Evolutionary conservation across 2,329 filamentous ascomycete genomes (phyloP).

Genomic region (Colletotrichum sp.): DNA sequence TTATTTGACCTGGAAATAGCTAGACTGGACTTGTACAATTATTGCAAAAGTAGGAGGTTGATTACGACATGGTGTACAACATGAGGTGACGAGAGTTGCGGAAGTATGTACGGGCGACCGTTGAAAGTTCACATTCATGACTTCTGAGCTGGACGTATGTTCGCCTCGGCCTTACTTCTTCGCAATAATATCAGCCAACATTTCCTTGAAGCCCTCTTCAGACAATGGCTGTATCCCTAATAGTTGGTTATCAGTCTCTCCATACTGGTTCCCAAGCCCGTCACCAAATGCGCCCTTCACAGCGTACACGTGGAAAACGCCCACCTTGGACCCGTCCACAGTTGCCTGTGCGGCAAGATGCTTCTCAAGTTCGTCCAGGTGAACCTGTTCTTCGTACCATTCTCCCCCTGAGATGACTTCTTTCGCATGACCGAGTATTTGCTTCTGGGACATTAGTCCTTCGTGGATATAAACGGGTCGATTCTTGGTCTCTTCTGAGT

Average conservation of each 20-base stretch:
- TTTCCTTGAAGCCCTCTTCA: not conserved
- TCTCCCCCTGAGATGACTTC: not conserved
- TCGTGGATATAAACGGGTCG: not conserved
- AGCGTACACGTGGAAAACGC: not conserved
- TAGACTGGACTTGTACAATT: not conserved
- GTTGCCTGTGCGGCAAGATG: not conserved
- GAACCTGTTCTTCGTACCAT: not conserved
- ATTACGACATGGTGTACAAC: not conserved
- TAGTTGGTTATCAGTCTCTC: not conserved
- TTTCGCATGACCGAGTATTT: not conserved
- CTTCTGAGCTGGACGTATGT: not conserved
- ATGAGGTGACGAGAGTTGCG: not conserved
- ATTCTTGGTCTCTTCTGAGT: not conserved
- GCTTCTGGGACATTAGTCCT: not conserved
- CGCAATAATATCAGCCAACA: not conserved
- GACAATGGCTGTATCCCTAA: not conserved
- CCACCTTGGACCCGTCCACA: not conserved
- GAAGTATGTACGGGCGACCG: fast-evolving
- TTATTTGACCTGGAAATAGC: not conserved
- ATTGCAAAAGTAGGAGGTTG: not conserved
- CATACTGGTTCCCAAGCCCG: not conserved
- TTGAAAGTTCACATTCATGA: fast-evolving
- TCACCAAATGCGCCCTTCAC: not conserved
- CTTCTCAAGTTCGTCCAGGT: not conserved
- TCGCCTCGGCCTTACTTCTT: not conserved